Evolutionary conservation across 2,329 filamentous ascomycete species (phyloP).

Genomic region (Trichoderma sp.): DNA sequence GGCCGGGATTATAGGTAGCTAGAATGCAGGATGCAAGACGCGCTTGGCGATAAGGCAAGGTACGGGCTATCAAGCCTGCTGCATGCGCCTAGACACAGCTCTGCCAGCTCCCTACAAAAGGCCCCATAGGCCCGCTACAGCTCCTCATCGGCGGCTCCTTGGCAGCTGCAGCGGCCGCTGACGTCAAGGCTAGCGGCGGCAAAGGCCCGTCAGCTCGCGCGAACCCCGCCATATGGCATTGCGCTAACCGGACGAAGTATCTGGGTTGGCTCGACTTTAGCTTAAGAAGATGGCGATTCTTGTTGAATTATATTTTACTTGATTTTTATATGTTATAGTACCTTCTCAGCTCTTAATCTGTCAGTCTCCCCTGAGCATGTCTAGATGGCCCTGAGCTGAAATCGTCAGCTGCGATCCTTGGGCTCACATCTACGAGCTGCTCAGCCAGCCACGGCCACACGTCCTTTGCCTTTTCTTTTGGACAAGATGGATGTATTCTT

Average conservation of each 20-base stretch:
- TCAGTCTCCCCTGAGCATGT: background rate
- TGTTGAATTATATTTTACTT: background rate
- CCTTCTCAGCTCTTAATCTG: background rate
- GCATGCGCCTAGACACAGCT: constrained; percentile 9
- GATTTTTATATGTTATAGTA: background rate
- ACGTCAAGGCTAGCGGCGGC: background rate
- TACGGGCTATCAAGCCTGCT: constrained; percentile 15
- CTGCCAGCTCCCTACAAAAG: constrained; percentile 16
- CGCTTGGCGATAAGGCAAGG: constrained; percentile 7
- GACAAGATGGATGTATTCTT: background rate
- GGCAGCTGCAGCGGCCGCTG: background rate
- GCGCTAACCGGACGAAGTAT: background rate
- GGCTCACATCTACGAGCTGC: background rate
- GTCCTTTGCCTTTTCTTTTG: background rate
- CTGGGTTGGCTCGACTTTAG: background rate
- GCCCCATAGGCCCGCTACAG: constrained; percentile 6
- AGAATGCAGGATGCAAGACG: constrained; percentile 11
- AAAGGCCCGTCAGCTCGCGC: background rate
- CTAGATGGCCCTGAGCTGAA: background rate
- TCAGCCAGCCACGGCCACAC: background rate
- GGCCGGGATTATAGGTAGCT: background rate
- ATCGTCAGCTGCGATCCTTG: background rate
- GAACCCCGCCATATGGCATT: background rate
- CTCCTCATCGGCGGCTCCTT: background rate
- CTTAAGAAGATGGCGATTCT: background rate